Evolutionary conservation across 108 stramenopile genomes (phyloP).

Genomic region (Fistulifera solaris): DNA sequence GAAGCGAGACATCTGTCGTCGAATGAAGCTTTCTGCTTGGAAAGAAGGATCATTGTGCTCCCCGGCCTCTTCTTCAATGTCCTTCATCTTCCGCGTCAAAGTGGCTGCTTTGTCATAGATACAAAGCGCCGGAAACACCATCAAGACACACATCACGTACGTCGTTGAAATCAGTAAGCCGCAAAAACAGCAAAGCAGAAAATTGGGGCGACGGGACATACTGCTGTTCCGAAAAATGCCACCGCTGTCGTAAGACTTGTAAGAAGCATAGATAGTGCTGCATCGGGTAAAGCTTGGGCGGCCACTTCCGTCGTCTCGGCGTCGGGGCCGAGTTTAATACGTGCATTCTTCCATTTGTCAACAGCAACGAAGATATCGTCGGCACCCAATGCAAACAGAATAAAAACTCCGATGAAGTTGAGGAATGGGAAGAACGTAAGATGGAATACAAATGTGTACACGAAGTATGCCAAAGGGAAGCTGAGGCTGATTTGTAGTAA

Average conservation of each 20-base stretch:
- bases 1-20: conserved; percentile 17
- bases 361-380: conserved; percentile 46
- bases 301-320: conserved; percentile 34
- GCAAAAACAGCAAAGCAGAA: conserved; percentile 44
- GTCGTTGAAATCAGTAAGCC: conserved; percentile 44
- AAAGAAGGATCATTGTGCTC: neutral
- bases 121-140: conserved; percentile 50
- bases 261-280: conserved; percentile 41
- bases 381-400: conserved; percentile 48
- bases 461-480: conserved; percentile 47
- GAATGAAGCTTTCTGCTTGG: conserved; percentile 18
- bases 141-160: conserved; percentile 35
- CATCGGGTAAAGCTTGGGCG: conserved; percentile 40
- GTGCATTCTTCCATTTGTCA: conserved; percentile 50
- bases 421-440: conserved; percentile 51
- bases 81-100: neutral
- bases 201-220: conserved; percentile 42
- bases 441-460: conserved; percentile 36
- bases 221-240: conserved; percentile 50
- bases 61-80: conserved; percentile 8
- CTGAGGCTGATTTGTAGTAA: conserved; percentile 37
- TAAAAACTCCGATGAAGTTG: conserved; percentile 55
- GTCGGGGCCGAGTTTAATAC: conserved; percentile 16
- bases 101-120: conserved; percentile 23
- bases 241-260: conserved; percentile 40